phyloP scores from a whole-genome alignment of 176 grass and related monocot species.

The Lolium multiflorum region DNA sequence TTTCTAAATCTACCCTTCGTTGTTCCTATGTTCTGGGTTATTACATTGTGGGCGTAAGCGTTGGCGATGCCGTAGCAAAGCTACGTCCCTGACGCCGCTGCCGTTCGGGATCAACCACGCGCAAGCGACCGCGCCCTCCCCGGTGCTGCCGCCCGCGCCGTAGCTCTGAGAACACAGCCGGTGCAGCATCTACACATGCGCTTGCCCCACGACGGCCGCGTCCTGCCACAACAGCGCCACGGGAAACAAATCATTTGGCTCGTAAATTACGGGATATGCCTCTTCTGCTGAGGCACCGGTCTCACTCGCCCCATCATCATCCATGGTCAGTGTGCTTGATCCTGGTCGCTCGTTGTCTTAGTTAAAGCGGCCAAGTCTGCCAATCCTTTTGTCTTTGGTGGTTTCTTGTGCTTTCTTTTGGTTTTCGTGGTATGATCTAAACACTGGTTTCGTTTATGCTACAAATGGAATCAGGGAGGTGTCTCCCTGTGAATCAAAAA shows the following conservation, averaged over 20 bases:
- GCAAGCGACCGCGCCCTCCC: conserved; percentile 40
- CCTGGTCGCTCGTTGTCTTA: no score
- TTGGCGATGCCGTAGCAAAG: conserved; percentile 66
- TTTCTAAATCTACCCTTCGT: no score
- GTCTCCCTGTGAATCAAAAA: no score
- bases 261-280: conserved; percentile 19
- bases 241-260: conserved; percentile 36
- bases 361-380: no score
- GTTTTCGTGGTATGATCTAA: no score
- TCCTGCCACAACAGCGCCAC: conserved; percentile 88
- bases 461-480: no score
- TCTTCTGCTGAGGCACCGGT: conserved; percentile 11
- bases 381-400: no score
- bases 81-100: conserved; percentile 53
- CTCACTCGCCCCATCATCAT: conserved; percentile 20
- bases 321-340: conserved; percentile 29
- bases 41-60: background rate
- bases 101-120: conserved; percentile 58
- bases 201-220: conserved; percentile 64
- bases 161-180: conserved; percentile 10
- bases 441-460: no score
- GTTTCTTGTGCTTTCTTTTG: no score
- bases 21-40: no score
- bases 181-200: conserved; percentile 50
- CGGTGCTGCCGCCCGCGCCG: conserved; percentile 47